Evolutionary conservation across 129 eudicot species (phyloP).

Genomic region (carrot (Daucus carota)): DH1_v3.0 NC_030383.2:1277001-1277500

Average conservation of each 20-base stretch:
- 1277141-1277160: conserved; percentile 24
- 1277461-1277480: not conserved
- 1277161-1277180: conserved; percentile 19
- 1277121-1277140: conserved; percentile 16
- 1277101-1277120: conserved; percentile 13
- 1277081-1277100: conserved; percentile 11
- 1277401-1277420: not conserved
- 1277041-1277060: not conserved
- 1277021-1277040: not conserved
- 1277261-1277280: conserved; percentile 20
- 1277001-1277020: conserved; percentile 8
- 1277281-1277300: conserved; percentile 12
- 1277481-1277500: not conserved
- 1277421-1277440: not conserved
- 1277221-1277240: conserved; percentile 22
- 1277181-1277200: conserved; percentile 16
- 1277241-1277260: conserved; percentile 23
- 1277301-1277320: conserved; percentile 15
- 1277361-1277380: conserved; percentile 9
- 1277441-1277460: not conserved
- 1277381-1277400: not conserved
- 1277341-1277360: conserved; percentile 21
- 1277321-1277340: conserved; percentile 13
- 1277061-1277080: not conserved
- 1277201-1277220: conserved; percentile 22